phyloP scores from a whole-genome alignment of 2,329 filamentous ascomycete species.

The Didymella arachidicola region DNA sequence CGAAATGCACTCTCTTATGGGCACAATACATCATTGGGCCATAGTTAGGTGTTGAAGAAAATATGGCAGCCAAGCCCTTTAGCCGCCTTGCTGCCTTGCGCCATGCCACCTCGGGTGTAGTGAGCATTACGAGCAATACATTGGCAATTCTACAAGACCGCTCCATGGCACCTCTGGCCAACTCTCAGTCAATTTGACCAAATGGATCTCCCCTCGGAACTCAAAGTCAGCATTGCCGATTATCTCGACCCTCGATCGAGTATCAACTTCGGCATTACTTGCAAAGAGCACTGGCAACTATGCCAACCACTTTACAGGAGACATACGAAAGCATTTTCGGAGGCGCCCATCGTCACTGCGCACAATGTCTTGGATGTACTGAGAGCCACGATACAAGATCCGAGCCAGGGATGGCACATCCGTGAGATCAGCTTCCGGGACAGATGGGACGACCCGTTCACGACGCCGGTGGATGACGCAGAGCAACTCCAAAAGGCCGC shows the following conservation, averaged over 20 bases:
- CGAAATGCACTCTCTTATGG: neutral
- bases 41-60: neutral
- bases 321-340: neutral
- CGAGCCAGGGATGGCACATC: constrained; percentile 4
- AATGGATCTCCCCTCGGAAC: constrained; percentile 2
- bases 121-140: neutral
- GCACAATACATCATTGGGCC: neutral
- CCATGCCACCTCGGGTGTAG: neutral
- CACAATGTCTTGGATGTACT: neutral
- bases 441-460: neutral
- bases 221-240: neutral
- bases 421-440: neutral
- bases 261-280: constrained; percentile 4
- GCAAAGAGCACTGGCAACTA: constrained; percentile 5
- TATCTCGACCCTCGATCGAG: constrained; percentile 3
- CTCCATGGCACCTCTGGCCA: neutral
- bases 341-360: neutral
- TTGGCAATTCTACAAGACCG: neutral
- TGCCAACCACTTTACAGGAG: neutral
- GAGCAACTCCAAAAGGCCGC: neutral
- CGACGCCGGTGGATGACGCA: neutral
- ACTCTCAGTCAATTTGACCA: neutral
- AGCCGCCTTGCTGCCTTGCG: constrained; percentile 3
- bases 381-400: neutral
- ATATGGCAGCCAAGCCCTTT: neutral